Conservation (phyloP, 495 filamentous ascomycete species). For the Niebla homalea region DNA sequence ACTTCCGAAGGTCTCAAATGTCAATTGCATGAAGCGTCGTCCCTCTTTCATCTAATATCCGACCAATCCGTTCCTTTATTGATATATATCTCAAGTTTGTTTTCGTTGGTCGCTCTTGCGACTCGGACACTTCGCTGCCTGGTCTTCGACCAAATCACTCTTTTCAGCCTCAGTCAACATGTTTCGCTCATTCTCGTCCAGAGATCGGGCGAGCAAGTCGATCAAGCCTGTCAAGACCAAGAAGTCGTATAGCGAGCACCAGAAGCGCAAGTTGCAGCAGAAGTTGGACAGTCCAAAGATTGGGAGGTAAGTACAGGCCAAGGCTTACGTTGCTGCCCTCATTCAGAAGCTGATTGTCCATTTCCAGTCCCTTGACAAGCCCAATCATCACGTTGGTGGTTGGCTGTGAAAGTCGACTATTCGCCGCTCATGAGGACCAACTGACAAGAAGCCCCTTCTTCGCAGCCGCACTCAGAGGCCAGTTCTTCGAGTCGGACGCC, state of each 20-base stretch:
- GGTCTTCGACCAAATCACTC: slow-evolving; percentile 8
- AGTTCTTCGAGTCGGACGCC: slow-evolving; percentile 40
- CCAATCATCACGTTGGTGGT: slow-evolving; percentile 76
- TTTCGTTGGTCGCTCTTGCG: slow-evolving; percentile 21
- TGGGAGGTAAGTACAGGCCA: slow-evolving; percentile 29
- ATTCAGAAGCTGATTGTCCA: slow-evolving; percentile 17
- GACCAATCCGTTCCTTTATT: slow-evolving; percentile 16
- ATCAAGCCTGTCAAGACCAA: slow-evolving; percentile 55
- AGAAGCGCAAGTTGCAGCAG: slow-evolving; percentile 64
- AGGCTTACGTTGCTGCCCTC: slow-evolving; percentile 26
- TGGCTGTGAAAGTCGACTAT: slow-evolving; percentile 65
- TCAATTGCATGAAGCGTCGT: slow-evolving; percentile 20
- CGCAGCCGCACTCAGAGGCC: slow-evolving; percentile 37
- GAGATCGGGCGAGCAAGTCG: slow-evolving; percentile 67
- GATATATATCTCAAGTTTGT: slow-evolving; percentile 20
- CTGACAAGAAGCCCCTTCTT: slow-evolving; percentile 48
- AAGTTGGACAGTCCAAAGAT: slow-evolving; percentile 40
- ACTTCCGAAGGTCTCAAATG: slow-evolving; percentile 20
- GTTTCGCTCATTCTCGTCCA: slow-evolving; percentile 72
- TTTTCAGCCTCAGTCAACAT: slow-evolving; percentile 38
- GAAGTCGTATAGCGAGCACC: slow-evolving; percentile 58
- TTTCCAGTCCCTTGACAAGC: slow-evolving; percentile 46
- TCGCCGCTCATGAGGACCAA: slow-evolving; percentile 58
- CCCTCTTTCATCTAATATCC: slow-evolving; percentile 2
- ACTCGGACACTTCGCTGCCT: background rate